Percentiles rank a stretch among this genome's conserved stretches.
phyloP scores from a whole-genome alignment of 1,284 basidiomycete species.

The Ceratobasidium sp. region DNA sequence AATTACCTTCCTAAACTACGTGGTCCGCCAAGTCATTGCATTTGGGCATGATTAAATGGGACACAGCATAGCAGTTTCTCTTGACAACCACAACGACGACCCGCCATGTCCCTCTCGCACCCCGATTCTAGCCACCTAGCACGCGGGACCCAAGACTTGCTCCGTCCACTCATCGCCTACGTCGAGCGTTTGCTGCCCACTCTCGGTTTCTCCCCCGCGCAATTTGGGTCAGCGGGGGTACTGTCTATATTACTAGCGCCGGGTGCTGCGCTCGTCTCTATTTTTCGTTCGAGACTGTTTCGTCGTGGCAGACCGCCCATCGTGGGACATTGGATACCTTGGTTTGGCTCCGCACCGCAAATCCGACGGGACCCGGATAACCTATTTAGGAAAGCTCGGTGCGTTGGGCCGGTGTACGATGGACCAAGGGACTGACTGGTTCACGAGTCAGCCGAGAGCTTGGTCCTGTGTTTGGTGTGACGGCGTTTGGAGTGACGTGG shows the following conservation, averaged over 20 bases:
- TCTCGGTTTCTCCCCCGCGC: neutral
- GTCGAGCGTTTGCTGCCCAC: constrained; percentile 14
- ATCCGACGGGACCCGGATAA: constrained; percentile 45
- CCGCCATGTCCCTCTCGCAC: neutral
- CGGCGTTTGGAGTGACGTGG: constrained; percentile 14
- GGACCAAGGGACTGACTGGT: neutral
- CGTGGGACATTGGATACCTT: constrained; percentile 43
- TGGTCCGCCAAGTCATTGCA: neutral
- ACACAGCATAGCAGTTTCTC: neutral
- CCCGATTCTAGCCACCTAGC: neutral
- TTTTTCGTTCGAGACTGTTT: neutral
- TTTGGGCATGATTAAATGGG: neutral
- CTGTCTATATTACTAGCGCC: constrained; percentile 22
- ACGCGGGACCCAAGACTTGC: constrained; percentile 8
- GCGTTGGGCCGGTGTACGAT: neutral
- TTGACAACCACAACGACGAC: constrained; percentile 1
- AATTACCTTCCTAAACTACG: neutral
- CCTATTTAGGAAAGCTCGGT: constrained; percentile 40
- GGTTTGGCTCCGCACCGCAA: constrained; percentile 45
- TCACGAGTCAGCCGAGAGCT: constrained; percentile 30
- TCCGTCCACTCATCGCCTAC: neutral
- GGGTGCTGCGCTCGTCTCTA: constrained; percentile 1
- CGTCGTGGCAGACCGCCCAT: constrained; percentile 35
- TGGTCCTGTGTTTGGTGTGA: constrained; percentile 34
- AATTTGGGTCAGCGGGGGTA: neutral